These are phyloP conservation scores for Cyberlindnera euphorbiae DNA, from an alignment of 805 yeast genomes.

Conservation along the genomic window DNA sequence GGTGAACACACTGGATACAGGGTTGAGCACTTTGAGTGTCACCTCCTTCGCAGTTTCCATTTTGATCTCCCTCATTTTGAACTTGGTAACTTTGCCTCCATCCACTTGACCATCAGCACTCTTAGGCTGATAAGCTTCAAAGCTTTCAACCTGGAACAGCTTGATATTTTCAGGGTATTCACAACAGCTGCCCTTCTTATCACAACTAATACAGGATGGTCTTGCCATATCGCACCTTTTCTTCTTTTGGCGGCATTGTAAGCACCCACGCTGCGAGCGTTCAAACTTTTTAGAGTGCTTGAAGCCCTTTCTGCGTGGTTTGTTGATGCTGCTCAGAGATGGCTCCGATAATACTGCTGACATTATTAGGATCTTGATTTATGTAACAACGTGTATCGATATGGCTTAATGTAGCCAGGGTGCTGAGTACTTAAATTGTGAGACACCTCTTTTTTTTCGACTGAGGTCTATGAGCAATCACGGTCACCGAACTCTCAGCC, in stretches of 20 bases:
- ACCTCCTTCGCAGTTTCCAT: neutral
- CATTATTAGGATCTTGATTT: too few species aligned
- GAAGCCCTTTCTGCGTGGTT: constrained; percentile 7
- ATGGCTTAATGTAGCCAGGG: too few species aligned
- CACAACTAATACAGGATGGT: constrained; percentile 24
- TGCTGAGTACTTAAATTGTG: too few species aligned
- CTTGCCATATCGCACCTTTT: constrained; percentile 27
- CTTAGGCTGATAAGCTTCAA: constrained; percentile 3
- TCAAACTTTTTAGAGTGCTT: constrained; percentile 26
- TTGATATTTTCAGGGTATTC: constrained; percentile 26
- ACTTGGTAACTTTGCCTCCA: neutral
- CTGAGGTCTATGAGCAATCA: too few species aligned
- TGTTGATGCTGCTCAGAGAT: too few species aligned
- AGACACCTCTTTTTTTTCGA: too few species aligned
- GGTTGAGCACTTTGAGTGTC: too few species aligned
- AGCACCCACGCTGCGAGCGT: constrained; percentile 27
- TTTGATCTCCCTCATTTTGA: constrained; percentile 4
- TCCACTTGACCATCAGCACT: neutral
- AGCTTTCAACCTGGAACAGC: constrained; percentile 13
- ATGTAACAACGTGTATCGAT: too few species aligned
- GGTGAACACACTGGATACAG: too few species aligned
- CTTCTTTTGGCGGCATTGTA: constrained; percentile 28
- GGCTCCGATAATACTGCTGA: too few species aligned
- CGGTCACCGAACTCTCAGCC: too few species aligned
- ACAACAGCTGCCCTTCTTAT: constrained; percentile 21